phyloP scores from a whole-genome alignment of 495 filamentous ascomycete genomes.

The Cercophora sp. region DNA sequence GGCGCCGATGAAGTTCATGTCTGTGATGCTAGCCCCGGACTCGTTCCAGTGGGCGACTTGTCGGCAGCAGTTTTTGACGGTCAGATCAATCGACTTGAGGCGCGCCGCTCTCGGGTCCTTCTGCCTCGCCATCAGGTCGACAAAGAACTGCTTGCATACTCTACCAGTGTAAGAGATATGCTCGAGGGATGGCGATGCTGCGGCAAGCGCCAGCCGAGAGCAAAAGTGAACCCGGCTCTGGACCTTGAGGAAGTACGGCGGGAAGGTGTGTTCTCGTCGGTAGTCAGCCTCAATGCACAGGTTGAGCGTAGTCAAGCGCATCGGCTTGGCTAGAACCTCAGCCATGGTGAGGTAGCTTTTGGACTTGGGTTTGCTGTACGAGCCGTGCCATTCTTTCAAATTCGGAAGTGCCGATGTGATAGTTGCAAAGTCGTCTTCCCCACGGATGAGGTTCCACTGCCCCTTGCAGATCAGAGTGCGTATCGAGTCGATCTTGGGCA shows the following conservation, averaged over 20 bases:
- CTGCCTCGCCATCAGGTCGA: constrained; percentile 42
- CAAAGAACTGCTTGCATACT: constrained; percentile 55
- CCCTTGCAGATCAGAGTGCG: constrained; percentile 66
- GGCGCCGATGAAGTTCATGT: constrained; percentile 60
- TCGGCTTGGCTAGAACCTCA: constrained; percentile 48
- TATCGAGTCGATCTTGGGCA: constrained; percentile 34
- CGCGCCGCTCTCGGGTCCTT: constrained; percentile 40
- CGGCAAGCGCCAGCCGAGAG: constrained; percentile 48
- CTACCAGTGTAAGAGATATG: constrained; percentile 64
- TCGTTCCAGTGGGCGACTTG: constrained; percentile 51
- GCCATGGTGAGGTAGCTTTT: constrained; percentile 65
- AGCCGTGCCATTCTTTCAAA: constrained; percentile 66
- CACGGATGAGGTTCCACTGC: constrained; percentile 70
- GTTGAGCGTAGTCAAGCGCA: constrained; percentile 55
- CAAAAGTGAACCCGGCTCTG: constrained; percentile 55
- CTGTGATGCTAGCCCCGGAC: constrained; percentile 59
- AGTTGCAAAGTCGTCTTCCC: constrained; percentile 57
- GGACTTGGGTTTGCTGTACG: constrained; percentile 64
- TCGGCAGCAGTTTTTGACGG: constrained; percentile 66
- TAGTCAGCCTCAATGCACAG: constrained; percentile 66
- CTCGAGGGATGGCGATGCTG: constrained; percentile 54
- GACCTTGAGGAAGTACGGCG: constrained; percentile 52
- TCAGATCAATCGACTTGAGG: constrained; percentile 62
- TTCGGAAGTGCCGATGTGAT: constrained; percentile 59
- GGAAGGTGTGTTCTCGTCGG: constrained; percentile 52